Evolutionary conservation across 768 basidiomycete genomes (phyloP).

Genomic region (Coprinopsis sp.): DNA sequence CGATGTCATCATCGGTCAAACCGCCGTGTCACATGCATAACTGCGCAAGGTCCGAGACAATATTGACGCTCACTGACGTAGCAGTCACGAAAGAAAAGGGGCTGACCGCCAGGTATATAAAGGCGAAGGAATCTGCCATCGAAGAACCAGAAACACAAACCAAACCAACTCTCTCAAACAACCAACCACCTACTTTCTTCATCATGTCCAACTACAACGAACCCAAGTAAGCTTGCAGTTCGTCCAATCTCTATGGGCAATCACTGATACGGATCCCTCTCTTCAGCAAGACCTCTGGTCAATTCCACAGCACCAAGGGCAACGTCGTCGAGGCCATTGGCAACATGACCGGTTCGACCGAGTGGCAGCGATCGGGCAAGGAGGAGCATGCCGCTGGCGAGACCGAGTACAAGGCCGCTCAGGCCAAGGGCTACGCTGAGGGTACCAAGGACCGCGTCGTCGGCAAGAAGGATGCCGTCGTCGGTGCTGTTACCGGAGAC

Average conservation of each 20-base stretch:
- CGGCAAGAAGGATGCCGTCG: conserved; percentile 40
- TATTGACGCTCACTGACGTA: no score
- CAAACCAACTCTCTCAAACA: not conserved
- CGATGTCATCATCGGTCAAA: no score
- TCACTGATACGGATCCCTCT: not conserved
- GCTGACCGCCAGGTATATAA: not conserved
- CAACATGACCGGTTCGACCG: conserved; percentile 34
- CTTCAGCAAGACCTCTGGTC: conserved; percentile 33
- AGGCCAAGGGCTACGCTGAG: conserved; percentile 42
- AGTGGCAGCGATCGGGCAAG: conserved; percentile 37
- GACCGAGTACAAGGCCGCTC: conserved; percentile 37
- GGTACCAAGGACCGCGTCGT: conserved; percentile 37
- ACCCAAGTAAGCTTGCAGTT: not conserved
- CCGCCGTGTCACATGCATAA: no score
- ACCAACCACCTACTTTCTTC: not conserved
- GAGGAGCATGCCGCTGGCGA: conserved; percentile 43
- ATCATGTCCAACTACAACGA: conserved; percentile 3
- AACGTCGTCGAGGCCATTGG: conserved; percentile 33
- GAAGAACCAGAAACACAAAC: not conserved
- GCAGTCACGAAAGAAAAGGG: not conserved
- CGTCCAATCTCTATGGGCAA: not conserved
- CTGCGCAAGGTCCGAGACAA: no score
- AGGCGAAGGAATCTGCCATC: not conserved
- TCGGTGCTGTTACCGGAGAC: conserved; percentile 45
- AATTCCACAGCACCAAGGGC: conserved; percentile 36